A percentile compares a stretch with the other conserved stretches of the same genome.
Conservation (phyloP, 345 rosid genomes). For the Corymbia maculata region DNA sequence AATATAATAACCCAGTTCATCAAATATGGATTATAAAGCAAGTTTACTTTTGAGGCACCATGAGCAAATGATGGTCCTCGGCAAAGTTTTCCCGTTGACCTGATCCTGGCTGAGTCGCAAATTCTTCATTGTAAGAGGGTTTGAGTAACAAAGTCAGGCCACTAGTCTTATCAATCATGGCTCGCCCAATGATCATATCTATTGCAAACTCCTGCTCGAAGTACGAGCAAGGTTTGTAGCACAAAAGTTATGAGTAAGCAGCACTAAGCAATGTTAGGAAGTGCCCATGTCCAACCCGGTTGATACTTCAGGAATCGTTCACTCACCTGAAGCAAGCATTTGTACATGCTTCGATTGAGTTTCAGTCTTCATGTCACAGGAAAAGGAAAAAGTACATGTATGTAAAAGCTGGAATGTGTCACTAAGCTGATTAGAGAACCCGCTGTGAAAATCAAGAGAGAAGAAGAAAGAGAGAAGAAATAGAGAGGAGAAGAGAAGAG, state of each 20-base stretch:
- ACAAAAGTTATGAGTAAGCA: no score
- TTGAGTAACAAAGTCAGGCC: no score
- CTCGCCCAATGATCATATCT: neutral
- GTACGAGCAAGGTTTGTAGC: neutral
- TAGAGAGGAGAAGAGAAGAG: no score
- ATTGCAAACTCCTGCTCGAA: neutral
- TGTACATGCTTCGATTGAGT: neutral
- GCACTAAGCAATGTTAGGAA: neutral
- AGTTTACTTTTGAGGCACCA: no score
- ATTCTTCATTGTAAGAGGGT: neutral
- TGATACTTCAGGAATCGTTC: neutral
- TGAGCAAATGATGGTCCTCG: neutral
- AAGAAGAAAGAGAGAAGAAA: no score
- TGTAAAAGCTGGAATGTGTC: no score
- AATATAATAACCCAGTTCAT: no score
- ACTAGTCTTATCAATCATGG: neutral
- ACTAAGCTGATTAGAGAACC: no score
- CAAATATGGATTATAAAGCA: neutral
- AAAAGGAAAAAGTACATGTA: no score
- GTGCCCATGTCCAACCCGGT: neutral
- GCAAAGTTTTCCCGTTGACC: neutral
- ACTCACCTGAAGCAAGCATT: neutral
- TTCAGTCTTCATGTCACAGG: no score
- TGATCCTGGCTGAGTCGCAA: no score
- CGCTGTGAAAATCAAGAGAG: no score